Base-by-base conservation (phyloP, 148 eudicot species). In the Tetragonia tetragonoides region DNA sequence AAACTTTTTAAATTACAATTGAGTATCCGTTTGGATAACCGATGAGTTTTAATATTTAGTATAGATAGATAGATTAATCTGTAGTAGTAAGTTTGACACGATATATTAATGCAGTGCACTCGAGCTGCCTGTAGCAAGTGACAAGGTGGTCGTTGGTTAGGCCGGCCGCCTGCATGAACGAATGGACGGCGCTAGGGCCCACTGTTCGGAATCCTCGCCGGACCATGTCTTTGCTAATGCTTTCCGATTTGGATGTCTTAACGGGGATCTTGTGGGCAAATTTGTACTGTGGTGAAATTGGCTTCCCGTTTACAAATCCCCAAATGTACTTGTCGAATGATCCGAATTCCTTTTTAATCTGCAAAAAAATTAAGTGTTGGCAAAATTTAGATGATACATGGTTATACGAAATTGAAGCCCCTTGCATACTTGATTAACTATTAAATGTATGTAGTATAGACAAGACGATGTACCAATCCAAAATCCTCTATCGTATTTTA, bases 151-250 rank as follows among this genome's bases (percentile, higher is more conserved):
- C 91, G 73, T 89, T 89, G 34, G 89, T 89, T 40, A 89, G 84
- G 11, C 91, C 91, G 6, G 91, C 88, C 0, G 83, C 92, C 62
- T 89, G 88, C 92, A 89, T 89, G 78, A 89, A 89, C 6, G 92
- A 87, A 67, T 87, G 85, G 64, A 89, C 76, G 11, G 85, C 92
- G 0, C 88, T 80, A 40, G 92, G 92, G 7, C 92, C 87, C 49
- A 87, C 88, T 2, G 85, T 74, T 70, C 92, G 84, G 68, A 89
- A 87, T 38, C 92, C 92, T 64, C 90, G 78, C n/a, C 87, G 68
- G 41, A 82, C 85, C 38, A 89, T 71, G 75, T 87, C 89, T 65
- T 84, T 89, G 87, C 92, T 89, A 3, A 89, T 89, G 56, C 80
- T 71, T 17, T 89, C 92, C 0, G 92, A 85, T 77, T 87, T 89